A percentile compares a stretch with the other conserved stretches of the same genome.
Conservation (phyloP, 192 early-diverging fungal genomes). For the Linnemannia exigua region DNA sequence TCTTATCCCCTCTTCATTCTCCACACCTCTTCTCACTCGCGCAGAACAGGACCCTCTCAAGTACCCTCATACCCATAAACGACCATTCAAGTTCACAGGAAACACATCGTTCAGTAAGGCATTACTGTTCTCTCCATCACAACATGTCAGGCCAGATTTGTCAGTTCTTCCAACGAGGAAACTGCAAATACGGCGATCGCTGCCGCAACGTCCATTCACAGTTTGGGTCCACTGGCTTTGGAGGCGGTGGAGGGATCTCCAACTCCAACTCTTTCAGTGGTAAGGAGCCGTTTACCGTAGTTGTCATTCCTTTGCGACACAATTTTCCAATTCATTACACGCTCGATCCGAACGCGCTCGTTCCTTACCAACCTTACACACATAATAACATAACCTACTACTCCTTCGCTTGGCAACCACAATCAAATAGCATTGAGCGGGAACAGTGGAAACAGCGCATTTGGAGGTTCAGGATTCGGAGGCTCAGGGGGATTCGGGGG, state of each 20-base stretch:
- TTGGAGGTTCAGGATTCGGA: constrained; percentile 29
- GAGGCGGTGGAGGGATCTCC: constrained; percentile 49
- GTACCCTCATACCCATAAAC: not conserved
- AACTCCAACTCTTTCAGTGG: constrained; percentile 58
- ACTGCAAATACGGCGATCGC: constrained; percentile 68
- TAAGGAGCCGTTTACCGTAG: not conserved
- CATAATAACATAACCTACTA: not conserved
- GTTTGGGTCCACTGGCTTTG: constrained; percentile 59
- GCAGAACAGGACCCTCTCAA: not conserved
- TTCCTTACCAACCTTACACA: not conserved
- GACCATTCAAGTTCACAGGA: not conserved
- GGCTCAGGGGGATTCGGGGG: constrained; percentile 24
- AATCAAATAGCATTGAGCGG: not conserved
- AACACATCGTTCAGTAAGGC: not conserved
- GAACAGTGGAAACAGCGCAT: constrained; percentile 26
- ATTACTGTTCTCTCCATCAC: not conserved
- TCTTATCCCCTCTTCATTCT: not conserved
- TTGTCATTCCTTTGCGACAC: not conserved
- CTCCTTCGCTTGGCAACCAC: not conserved
- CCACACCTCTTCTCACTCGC: not conserved
- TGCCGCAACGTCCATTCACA: constrained; percentile 72
- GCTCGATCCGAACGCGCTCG: not conserved
- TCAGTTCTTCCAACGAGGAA: constrained; percentile 66
- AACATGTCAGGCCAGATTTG: constrained; percentile 43
- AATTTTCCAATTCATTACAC: not conserved